Conservation (phyloP, 148 eudicot species). For the Oxyria digyna region DNA sequence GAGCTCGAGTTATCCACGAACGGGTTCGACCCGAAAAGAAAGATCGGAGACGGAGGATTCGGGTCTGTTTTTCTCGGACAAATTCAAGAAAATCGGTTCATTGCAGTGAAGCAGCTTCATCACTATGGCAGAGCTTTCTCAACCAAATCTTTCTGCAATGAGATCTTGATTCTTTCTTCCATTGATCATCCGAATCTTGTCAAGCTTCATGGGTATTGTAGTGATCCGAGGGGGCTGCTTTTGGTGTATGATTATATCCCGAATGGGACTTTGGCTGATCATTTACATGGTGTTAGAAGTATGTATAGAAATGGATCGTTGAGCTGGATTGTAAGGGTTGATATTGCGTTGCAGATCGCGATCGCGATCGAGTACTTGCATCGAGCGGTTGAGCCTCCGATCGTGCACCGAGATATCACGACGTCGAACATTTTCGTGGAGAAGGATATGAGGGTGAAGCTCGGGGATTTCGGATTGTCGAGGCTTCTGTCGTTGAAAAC, state of each 20-base stretch:
- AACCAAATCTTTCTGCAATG: conserved; percentile 70
- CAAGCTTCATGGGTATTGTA: conserved; percentile 75
- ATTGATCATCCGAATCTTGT: conserved; percentile 77
- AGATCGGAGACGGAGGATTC: conserved; percentile 85
- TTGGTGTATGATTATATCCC: conserved; percentile 81
- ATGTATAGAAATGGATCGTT: conserved; percentile 29
- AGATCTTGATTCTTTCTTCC: conserved; percentile 64
- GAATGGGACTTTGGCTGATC: conserved; percentile 73
- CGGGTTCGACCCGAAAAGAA: conserved; percentile 56
- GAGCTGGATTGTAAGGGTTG: conserved; percentile 53
- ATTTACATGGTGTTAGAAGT: conserved; percentile 40
- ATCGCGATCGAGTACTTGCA: conserved; percentile 76
- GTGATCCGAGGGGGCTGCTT: conserved; percentile 73
- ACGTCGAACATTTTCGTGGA: conserved; percentile 69
- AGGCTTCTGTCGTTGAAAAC: conserved; percentile 33
- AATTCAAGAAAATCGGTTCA: conserved; percentile 36
- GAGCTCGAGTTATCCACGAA: conserved; percentile 76
- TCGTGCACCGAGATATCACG: conserved; percentile 89
- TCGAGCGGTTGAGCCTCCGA: conserved; percentile 57
- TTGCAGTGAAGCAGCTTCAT: conserved; percentile 72
- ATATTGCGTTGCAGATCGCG: conserved; percentile 64
- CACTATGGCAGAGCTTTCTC: conserved; percentile 27
- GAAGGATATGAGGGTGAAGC: conserved; percentile 58
- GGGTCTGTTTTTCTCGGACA: conserved; percentile 74
- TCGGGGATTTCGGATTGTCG: conserved; percentile 90